A percentile compares a stretch with the other conserved stretches of the same genome.
phyloP scores from a whole-genome alignment of 2,329 filamentous ascomycete species.

The Bipolaris gigantea region DNA sequence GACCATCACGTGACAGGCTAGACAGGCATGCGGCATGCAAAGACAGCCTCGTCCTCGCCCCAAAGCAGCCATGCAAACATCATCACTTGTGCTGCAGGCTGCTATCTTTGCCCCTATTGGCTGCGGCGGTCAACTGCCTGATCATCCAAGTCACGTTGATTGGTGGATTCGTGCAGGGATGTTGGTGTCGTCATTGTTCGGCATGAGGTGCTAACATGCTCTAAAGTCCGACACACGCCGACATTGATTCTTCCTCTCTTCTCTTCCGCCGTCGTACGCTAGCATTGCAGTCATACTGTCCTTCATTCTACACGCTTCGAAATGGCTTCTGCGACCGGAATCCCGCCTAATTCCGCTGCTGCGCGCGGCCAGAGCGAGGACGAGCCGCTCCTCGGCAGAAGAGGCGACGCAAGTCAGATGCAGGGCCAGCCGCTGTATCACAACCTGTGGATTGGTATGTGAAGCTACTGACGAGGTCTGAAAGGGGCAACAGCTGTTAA shows the following conservation, averaged over 20 bases:
- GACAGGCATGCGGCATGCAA: slow-evolving; percentile 2
- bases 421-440: slow-evolving; percentile 64
- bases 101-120: slow-evolving; percentile 11
- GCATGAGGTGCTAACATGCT: slow-evolving; percentile 15
- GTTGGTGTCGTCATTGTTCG: slow-evolving; percentile 21
- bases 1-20: slow-evolving; percentile 1
- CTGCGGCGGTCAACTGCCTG: background rate
- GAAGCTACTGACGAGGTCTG: background rate
- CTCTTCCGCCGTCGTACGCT: background rate
- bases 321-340: slow-evolving; percentile 72
- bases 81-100: slow-evolving; percentile 6
- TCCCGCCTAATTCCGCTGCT: slow-evolving; percentile 56
- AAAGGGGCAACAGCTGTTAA: background rate
- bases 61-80: slow-evolving; percentile 16
- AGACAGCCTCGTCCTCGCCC: background rate
- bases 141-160: slow-evolving; percentile 14
- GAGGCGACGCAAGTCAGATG: slow-evolving; percentile 73
- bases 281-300: background rate
- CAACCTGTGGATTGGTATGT: slow-evolving; percentile 75
- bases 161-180: slow-evolving; percentile 19
- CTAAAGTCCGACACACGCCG: slow-evolving; percentile 15
- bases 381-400: slow-evolving; percentile 70
- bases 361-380: slow-evolving; percentile 55
- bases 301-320: background rate
- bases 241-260: background rate